These are phyloP conservation scores for Avicennia marina DNA, from an alignment of 257 asterid species.

Conservation along the genomic window DNA sequence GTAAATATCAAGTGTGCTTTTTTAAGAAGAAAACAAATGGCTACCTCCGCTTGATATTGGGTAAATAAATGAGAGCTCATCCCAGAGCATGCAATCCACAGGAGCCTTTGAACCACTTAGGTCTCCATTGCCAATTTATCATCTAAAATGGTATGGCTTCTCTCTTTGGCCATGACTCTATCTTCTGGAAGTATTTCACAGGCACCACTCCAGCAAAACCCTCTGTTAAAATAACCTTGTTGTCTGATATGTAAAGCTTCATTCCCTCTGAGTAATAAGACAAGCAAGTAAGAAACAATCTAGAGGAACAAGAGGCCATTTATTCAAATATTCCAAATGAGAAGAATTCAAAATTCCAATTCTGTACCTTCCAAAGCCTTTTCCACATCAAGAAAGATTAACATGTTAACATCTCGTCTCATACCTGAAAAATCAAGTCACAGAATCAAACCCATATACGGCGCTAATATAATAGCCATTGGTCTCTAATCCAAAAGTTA, in stretches of 20 bases:
- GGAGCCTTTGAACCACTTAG: no score
- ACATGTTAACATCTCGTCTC: conserved; percentile 63
- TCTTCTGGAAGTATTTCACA: conserved; percentile 60
- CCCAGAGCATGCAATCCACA: no score
- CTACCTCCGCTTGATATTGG: no score
- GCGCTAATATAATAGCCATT: no score
- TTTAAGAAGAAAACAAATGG: no score
- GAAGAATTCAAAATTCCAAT: neutral
- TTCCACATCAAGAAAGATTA: conserved; percentile 75
- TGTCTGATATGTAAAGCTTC: conserved; percentile 85
- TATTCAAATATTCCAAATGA: neutral
- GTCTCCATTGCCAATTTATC: neutral
- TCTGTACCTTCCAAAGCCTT: conserved; percentile 80
- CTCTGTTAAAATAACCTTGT: conserved; percentile 84
- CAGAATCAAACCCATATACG: neutral
- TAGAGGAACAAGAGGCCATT: no score
- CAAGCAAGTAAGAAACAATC: neutral
- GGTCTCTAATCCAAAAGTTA: no score
- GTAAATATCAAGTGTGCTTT: no score
- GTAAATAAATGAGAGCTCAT: no score
- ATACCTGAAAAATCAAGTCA: conserved; percentile 50
- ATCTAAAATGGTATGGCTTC: conserved; percentile 39
- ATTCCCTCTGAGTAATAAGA: conserved; percentile 60
- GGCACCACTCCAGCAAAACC: conserved; percentile 88
- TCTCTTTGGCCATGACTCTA: conserved; percentile 88